phyloP scores from a whole-genome alignment of 2,329 filamentous ascomycete species.

The Fusarium sp. region DNA sequence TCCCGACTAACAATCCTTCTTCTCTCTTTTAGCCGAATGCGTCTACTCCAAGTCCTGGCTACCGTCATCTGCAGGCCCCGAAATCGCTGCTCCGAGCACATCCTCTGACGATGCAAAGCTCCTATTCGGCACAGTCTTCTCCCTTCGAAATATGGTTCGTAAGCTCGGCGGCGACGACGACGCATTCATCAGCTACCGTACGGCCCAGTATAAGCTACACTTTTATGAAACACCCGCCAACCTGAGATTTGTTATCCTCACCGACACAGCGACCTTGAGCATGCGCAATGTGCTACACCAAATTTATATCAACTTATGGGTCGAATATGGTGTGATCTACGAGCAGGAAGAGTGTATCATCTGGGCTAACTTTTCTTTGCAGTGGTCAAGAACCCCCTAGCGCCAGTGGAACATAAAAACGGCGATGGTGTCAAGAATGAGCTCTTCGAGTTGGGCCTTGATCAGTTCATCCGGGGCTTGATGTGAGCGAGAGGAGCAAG shows the following conservation, averaged over 20 bases:
- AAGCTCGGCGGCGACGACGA: conserved; percentile 95
- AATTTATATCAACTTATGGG: conserved; percentile 98
- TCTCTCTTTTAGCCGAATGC: conserved; percentile 82
- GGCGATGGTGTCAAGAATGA: conserved; percentile 78
- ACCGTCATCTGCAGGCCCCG: conserved; percentile 55
- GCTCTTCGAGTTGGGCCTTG: conserved; percentile 77
- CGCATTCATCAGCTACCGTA: conserved; percentile 94
- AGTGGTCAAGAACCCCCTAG: conserved; percentile 79
- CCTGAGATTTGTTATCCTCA: conserved; percentile 96
- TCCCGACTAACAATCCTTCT: conserved; percentile 29
- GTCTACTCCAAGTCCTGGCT: conserved; percentile 94
- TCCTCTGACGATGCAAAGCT: conserved; percentile 90
- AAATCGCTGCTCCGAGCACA: conserved; percentile 44
- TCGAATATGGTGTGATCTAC: conserved; percentile 85
- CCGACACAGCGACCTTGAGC: conserved; percentile 87
- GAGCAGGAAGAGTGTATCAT: not conserved
- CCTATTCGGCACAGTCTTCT: conserved; percentile 97
- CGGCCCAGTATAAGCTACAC: conserved; percentile 95
- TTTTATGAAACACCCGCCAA: conserved; percentile 98
- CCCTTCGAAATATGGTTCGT: conserved; percentile 93
- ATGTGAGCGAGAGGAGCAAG: conserved; percentile 56
- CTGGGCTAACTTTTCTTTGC: conserved; percentile 2
- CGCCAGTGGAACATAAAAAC: conserved; percentile 75
- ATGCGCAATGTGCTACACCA: conserved; percentile 96
- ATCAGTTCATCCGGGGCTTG: conserved; percentile 79